Evolutionary conservation across 1,139 yeast species (phyloP).

Genomic region (Hansenula sp.): DNA sequence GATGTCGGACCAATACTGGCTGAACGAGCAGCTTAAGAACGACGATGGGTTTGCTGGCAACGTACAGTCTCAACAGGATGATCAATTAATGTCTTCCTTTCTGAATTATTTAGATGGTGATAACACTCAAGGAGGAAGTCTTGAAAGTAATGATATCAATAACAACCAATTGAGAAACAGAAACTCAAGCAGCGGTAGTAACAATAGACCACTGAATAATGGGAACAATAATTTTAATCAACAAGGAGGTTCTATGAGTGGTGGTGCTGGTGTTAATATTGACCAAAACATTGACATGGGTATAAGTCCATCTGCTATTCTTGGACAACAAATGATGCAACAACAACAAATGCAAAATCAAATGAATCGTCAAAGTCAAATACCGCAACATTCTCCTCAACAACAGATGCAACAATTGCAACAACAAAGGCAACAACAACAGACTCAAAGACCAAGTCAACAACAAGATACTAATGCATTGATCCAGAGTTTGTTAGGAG

Average conservation of each 20-base stretch:
- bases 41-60: conserved; percentile 14
- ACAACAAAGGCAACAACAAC: conserved; percentile 4
- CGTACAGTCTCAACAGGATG: conserved; percentile 14
- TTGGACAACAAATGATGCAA: conserved; percentile 1
- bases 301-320: conserved; percentile 13
- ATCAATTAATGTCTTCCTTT: conserved; percentile 23
- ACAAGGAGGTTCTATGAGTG: neutral
- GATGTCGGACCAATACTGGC: conserved; percentile 24
- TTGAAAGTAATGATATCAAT: neutral
- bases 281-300: conserved; percentile 3
- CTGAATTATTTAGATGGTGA: conserved; percentile 19
- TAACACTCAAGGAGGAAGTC: conserved; percentile 5
- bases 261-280: conserved; percentile 2
- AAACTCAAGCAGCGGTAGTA: conserved; percentile 1
- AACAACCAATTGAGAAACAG: conserved; percentile 2
- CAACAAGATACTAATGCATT: conserved; percentile 4
- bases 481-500: conserved; percentile 4
- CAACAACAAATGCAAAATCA: conserved; percentile 10
- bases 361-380: conserved; percentile 3
- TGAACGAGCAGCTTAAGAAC: conserved; percentile 19
- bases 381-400: conserved; percentile 3
- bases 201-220: neutral
- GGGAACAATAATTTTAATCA: conserved; percentile 2
- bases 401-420: conserved; percentile 7
- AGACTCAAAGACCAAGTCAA: conserved; percentile 1